Evolutionary conservation across 768 basidiomycete genomes (phyloP).

Genomic region (Boletus rubescentipes): DNA sequence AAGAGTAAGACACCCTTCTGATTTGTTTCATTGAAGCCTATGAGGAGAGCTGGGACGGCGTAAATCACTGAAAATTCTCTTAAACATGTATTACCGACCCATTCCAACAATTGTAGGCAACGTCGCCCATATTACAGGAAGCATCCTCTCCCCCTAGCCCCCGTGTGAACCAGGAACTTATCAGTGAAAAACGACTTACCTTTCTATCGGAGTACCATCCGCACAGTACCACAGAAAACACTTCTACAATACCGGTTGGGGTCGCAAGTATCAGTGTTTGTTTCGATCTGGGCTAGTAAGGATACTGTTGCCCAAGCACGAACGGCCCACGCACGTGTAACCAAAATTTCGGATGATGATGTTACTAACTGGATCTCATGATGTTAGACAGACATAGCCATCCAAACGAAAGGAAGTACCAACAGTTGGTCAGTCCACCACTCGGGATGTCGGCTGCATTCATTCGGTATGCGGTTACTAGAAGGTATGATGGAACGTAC

Average conservation of each 20-base stretch:
- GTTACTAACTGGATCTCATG: constrained; percentile 11
- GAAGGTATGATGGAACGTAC: background rate
- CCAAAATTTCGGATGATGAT: constrained; percentile 27
- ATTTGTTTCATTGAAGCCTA: constrained; percentile 21
- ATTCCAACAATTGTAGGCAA: too few relatives aligned
- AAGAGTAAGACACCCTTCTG: constrained; percentile 14
- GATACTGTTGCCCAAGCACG: background rate
- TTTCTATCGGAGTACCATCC: constrained; percentile 26
- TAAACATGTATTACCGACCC: too few relatives aligned
- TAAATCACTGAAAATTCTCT: background rate
- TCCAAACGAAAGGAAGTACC: background rate
- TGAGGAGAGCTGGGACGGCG: constrained; percentile 8
- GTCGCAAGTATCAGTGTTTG: constrained; percentile 16
- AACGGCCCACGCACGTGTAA: constrained; percentile 13
- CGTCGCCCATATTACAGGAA: constrained; percentile 6
- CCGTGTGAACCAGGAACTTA: background rate
- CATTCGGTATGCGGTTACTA: background rate
- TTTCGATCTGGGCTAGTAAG: background rate
- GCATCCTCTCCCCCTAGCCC: constrained; percentile 13
- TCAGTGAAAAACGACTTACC: background rate
- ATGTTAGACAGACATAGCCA: background rate
- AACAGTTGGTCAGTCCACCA: constrained; percentile 19
- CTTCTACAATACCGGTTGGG: constrained; percentile 21
- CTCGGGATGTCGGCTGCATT: constrained; percentile 17
- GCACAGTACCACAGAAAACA: constrained; percentile 17